Evolutionary conservation across 768 basidiomycete genomes (phyloP).

Genomic region (Termitomyces sp.): DNA sequence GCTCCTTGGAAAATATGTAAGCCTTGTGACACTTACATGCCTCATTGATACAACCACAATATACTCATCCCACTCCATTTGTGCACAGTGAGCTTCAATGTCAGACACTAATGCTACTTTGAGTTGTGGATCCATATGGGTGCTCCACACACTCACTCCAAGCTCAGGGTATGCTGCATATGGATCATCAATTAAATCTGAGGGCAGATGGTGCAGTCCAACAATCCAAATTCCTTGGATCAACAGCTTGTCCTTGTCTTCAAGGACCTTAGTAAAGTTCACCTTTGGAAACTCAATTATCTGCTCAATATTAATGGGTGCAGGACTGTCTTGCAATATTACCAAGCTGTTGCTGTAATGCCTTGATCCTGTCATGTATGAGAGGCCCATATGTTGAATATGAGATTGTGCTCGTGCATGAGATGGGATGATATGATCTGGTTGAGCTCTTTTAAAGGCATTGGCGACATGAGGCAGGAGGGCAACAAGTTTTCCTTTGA

Average conservation of each 20-base stretch:
- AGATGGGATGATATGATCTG: background rate
- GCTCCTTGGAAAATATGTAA: background rate
- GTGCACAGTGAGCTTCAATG: background rate
- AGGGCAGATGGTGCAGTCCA: background rate
- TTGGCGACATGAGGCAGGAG: background rate
- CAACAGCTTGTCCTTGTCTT: background rate
- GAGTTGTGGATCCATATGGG: background rate
- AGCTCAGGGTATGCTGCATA: background rate
- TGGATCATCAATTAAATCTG: background rate
- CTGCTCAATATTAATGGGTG: background rate
- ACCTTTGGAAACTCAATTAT: background rate
- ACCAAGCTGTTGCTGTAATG: background rate
- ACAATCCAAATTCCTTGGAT: background rate
- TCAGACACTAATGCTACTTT: background rate
- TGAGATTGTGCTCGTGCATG: background rate
- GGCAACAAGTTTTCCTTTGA: background rate
- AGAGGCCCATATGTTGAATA: background rate
- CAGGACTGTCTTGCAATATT: background rate
- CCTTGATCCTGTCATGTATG: background rate
- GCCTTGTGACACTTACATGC: background rate
- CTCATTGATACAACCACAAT: background rate
- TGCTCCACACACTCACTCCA: background rate
- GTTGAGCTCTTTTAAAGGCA: background rate
- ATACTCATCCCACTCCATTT: background rate
- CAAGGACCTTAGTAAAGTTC: background rate